Evolutionary conservation across 2,329 filamentous ascomycete genomes (phyloP).

Genomic region (Cordyceps militaris): DNA sequence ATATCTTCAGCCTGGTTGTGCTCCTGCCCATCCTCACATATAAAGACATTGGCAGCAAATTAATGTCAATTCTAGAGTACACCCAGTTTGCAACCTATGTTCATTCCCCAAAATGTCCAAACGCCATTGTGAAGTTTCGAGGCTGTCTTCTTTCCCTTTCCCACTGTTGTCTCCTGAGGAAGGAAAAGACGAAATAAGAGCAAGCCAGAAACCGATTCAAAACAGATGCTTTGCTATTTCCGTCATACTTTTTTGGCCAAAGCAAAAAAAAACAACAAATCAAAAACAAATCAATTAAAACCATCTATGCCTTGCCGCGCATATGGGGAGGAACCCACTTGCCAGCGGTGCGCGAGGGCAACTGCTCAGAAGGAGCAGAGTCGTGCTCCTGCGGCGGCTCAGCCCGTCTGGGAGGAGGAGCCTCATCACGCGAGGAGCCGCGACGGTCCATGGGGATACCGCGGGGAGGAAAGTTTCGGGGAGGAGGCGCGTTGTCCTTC

Average conservation of each 20-base stretch:
- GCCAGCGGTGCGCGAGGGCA: conserved; percentile 47
- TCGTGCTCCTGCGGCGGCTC: conserved; percentile 31
- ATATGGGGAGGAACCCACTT: conserved; percentile 52
- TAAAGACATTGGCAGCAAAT: background rate
- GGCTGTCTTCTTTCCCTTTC: background rate
- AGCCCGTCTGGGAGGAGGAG: conserved; percentile 15
- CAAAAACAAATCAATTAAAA: background rate
- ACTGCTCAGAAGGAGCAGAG: conserved; percentile 39
- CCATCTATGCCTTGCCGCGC: conserved; percentile 26
- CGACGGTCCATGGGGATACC: conserved; percentile 36
- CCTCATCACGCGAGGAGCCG: conserved; percentile 31
- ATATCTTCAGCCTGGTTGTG: conserved; percentile 5
- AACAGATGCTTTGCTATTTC: conserved; percentile 12
- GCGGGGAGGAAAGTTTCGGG: conserved; percentile 27
- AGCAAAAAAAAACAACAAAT: background rate
- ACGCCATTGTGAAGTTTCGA: conserved; percentile 10
- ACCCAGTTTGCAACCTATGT: conserved; percentile 10
- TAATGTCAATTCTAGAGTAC: conserved; percentile 12
- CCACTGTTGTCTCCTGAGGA: background rate
- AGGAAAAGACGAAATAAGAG: background rate
- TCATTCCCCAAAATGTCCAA: conserved; percentile 3
- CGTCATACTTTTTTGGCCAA: conserved; percentile 6
- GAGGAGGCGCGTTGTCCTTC: conserved; percentile 36
- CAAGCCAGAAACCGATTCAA: background rate
- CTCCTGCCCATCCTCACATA: background rate